Evolutionary conservation across 768 basidiomycete species (phyloP).

Genomic region (Suillus hirtellus): DNA sequence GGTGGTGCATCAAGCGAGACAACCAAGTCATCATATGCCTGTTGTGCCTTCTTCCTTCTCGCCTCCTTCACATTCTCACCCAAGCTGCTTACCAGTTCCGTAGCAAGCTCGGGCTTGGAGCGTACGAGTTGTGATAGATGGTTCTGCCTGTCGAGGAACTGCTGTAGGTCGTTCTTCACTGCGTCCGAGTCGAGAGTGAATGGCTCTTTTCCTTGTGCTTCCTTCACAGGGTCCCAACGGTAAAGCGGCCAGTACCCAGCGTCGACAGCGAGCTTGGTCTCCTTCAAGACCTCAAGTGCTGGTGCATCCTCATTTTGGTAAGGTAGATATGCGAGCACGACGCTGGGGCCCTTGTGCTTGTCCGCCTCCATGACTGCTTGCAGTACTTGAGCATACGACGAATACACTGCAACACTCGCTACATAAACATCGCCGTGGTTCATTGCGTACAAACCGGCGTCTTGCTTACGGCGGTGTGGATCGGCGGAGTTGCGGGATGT

Average conservation of each 20-base stretch:
- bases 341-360: slow-evolving; percentile 82
- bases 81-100: slow-evolving; percentile 79
- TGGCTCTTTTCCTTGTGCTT: slow-evolving; percentile 71
- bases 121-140: slow-evolving; percentile 92
- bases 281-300: slow-evolving; percentile 91
- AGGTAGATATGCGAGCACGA: slow-evolving; percentile 93
- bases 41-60: slow-evolving; percentile 75
- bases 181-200: slow-evolving; percentile 93
- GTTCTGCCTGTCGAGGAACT: slow-evolving; percentile 95
- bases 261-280: slow-evolving; percentile 96
- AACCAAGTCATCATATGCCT: slow-evolving; percentile 82
- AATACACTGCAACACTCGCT: slow-evolving; percentile 93
- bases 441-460: slow-evolving; percentile 97
- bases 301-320: slow-evolving; percentile 74
- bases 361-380: slow-evolving; percentile 93
- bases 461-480: slow-evolving; percentile 84
- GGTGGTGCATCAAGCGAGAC: slow-evolving; percentile 87
- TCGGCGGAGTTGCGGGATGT: slow-evolving; percentile 70
- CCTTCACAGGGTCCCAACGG: slow-evolving; percentile 93
- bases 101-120: slow-evolving; percentile 75
- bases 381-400: slow-evolving; percentile 92
- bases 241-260: slow-evolving; percentile 98
- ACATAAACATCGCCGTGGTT: slow-evolving; percentile 98
- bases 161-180: slow-evolving; percentile 89
- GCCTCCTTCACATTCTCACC: slow-evolving; percentile 86